Evolutionary conservation across 2,329 filamentous ascomycete species (phyloP).

Genomic region (Penicillium fuscoglaucum): DNA sequence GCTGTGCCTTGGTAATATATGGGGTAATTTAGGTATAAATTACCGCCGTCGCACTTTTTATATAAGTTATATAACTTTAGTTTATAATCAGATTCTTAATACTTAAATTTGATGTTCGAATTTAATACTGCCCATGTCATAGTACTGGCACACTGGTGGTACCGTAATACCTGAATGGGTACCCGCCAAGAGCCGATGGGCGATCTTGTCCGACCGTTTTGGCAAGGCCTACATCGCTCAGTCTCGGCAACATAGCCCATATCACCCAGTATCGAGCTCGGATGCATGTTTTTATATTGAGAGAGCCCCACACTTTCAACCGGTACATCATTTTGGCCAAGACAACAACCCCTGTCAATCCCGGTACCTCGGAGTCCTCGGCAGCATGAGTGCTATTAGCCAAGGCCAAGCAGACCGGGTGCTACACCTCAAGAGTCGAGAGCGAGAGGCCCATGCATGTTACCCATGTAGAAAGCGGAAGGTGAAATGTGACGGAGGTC

Average conservation of each 20-base stretch:
- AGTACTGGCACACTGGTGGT: no score
- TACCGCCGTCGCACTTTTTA: no score
- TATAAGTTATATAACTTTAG: no score
- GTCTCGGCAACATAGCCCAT: neutral
- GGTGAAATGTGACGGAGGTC: constrained; percentile 36
- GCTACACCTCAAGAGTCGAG: constrained; percentile 29
- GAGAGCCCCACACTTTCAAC: neutral
- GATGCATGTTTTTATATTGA: neutral
- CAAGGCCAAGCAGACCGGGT: constrained; percentile 34
- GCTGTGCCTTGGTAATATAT: neutral
- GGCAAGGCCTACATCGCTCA: neutral
- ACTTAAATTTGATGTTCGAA: no score
- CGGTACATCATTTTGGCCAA: neutral
- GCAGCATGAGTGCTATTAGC: constrained; percentile 18
- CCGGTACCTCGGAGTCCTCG: constrained; percentile 12
- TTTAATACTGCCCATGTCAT: no score
- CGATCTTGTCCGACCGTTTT: neutral
- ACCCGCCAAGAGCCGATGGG: neutral
- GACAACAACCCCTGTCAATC: neutral
- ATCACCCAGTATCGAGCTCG: neutral
- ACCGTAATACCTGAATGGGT: neutral
- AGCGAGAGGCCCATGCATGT: constrained; percentile 34
- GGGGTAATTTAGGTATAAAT: no score
- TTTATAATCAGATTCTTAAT: no score
- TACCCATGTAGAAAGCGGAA: constrained; percentile 40